Evolutionary conservation across 352 stramenopile species (phyloP).

Genomic region (Phytophthora nicotianae): DNA sequence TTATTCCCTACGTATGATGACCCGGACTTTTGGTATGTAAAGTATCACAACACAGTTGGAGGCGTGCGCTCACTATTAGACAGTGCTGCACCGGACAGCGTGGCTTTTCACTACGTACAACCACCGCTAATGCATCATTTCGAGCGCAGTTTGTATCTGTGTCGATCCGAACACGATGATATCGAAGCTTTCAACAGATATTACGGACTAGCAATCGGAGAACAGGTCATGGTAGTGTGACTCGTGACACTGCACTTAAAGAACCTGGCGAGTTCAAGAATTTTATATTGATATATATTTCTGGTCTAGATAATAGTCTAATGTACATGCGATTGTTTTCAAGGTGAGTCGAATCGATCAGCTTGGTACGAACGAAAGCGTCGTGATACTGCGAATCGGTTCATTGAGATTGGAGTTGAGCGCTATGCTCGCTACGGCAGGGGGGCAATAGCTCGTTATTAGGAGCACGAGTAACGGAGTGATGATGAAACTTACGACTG

Average conservation of each 20-base stretch:
- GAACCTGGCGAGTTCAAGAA: neutral
- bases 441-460: constrained; percentile 29
- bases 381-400: constrained; percentile 31
- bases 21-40: constrained; percentile 59
- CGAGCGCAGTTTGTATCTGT: constrained; percentile 70
- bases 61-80: constrained; percentile 49
- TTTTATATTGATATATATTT: neutral
- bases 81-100: constrained; percentile 59
- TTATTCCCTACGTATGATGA: constrained; percentile 45
- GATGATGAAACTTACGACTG: constrained; percentile 8
- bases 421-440: constrained; percentile 36
- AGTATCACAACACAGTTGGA: constrained; percentile 66
- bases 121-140: constrained; percentile 74
- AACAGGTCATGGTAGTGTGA: constrained; percentile 30
- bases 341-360: neutral
- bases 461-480: constrained; percentile 25
- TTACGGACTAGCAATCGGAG: constrained; percentile 49
- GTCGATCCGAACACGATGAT: constrained; percentile 47
- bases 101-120: constrained; percentile 77
- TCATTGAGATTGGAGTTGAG: constrained; percentile 54
- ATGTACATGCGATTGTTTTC: neutral
- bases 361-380: constrained; percentile 21
- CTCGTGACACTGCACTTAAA: neutral
- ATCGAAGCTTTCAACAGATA: constrained; percentile 54
- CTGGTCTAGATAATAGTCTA: constrained; percentile 4